Conservation (phyloP, 768 basidiomycete genomes). For the Postia placenta region DNA sequence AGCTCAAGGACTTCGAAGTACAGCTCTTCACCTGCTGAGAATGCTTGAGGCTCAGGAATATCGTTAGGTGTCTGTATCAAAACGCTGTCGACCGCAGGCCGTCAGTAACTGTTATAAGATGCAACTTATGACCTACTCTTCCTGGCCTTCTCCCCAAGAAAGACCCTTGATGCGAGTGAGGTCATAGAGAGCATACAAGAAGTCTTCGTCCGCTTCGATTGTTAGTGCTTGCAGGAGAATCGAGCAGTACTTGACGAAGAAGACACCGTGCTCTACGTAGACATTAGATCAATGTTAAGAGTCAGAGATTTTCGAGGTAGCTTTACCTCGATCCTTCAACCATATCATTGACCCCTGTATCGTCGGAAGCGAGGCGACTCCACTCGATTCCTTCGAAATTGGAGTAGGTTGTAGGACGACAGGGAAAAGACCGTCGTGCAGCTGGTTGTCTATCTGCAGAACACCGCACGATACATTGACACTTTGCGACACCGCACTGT, state of each 20-base stretch:
- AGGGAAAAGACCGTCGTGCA: constrained; percentile 93
- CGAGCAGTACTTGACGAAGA: constrained; percentile 98
- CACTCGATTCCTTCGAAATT: constrained; percentile 66
- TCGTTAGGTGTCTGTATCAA: constrained; percentile 65
- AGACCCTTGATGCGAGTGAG: constrained; percentile 87
- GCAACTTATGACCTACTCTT: constrained; percentile 52
- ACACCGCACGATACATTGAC: constrained; percentile 78
- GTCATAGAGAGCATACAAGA: constrained; percentile 88
- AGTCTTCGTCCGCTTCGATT: constrained; percentile 95
- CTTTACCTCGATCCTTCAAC: constrained; percentile 86
- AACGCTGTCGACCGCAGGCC: constrained; percentile 36
- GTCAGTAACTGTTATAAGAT: constrained; percentile 1
- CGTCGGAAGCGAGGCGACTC: constrained; percentile 79
- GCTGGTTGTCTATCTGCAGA: constrained; percentile 94
- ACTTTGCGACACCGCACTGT: constrained; percentile 73
- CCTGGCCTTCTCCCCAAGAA: constrained; percentile 74
- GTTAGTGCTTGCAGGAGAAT: constrained; percentile 91
- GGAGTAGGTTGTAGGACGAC: constrained; percentile 94
- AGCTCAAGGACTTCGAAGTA: constrained; percentile 96
- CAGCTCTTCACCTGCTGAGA: constrained; percentile 67
- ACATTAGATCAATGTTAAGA: background rate
- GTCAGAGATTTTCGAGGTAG: background rate
- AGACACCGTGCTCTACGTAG: constrained; percentile 83
- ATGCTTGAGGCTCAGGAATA: constrained; percentile 65
- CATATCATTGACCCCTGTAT: constrained; percentile 84